Evolutionary conservation across 1,284 basidiomycete genomes (phyloP), one percentile per base, ranked within the genome.

Genomic region (Cutaneotrichosporon cavernicola): DNA sequence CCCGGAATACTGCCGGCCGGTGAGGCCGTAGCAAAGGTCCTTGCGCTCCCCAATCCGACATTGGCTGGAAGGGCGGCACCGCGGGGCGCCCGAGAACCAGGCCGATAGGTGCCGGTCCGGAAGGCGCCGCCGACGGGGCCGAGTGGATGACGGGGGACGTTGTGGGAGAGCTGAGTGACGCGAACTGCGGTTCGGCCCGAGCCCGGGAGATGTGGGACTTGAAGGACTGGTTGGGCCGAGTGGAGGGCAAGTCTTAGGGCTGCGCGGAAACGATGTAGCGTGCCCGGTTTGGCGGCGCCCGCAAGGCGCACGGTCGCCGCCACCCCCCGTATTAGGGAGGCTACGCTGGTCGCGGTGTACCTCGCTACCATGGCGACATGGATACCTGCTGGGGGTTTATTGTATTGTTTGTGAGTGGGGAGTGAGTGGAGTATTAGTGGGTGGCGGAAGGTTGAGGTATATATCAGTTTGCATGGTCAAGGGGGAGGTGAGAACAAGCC

Each of bases 1-100:
- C 26, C 16, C 8, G 34, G n/a, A 49, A 58, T 32, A 5, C 47
- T 21, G 7, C 65, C 63, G 7, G 63, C 53, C 4, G 71, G 66
- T 0, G 74, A 66, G 6, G 66, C 68, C 2, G 65, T 64, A 2
- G 75, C 69, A 55, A 76, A 79, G 0, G 64, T 72, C 58, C 77
- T 68, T 18, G 74, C 73, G 4, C 67, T 60, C 9, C 73, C 73
- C 14, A 79, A 67, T 4, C 77, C 77, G 11, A 77, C 71, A 49
- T 53, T 36, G 22, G 69, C 65, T 30, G 65, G 67, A 30, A 73
- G 68, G 10, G 65, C 67, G 8, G 71, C 60, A 31, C 73, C 71
- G 26, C 69, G 64, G 5, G 68, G 59, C 46, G 62, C 38, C 38
- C 52, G 57, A 21, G 61, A 61, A 16, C 26, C 11, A 4, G 61